A percentile compares a stretch with the other conserved stretches of the same genome.
Evolutionary conservation across 2,329 filamentous ascomycete species (phyloP).

Genomic region (Myriosclerotinia curreyana): DNA sequence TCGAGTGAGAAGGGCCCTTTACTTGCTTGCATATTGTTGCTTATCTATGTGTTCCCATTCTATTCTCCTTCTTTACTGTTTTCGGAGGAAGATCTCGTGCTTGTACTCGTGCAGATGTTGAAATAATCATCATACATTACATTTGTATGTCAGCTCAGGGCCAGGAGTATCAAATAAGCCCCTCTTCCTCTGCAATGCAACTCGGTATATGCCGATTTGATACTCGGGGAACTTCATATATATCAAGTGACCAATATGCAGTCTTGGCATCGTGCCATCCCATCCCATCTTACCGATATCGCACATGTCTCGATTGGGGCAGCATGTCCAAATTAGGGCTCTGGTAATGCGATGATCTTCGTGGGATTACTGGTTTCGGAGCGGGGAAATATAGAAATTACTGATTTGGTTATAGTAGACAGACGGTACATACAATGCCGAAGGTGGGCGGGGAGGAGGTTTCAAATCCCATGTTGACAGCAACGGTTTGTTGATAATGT

Average conservation of each 20-base stretch:
- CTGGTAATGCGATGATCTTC: slow-evolving; percentile 2
- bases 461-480: slow-evolving; percentile 1
- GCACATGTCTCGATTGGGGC: background rate
- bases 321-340: background rate
- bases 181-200: background rate
- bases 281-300: slow-evolving; percentile 1
- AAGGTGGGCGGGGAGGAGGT: background rate
- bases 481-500: background rate
- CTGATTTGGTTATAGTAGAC: background rate
- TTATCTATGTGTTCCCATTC: slow-evolving; percentile 8
- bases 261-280: slow-evolving; percentile 12
- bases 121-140: background rate
- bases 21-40: slow-evolving; percentile 10
- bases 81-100: background rate
- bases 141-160: background rate
- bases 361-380: background rate
- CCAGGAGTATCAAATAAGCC: background rate
- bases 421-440: background rate
- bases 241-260: slow-evolving; percentile 10
- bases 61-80: background rate
- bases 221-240: background rate
- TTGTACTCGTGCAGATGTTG: too few relatives aligned
- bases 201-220: background rate
- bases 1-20: background rate
- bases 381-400: too few relatives aligned